phyloP scores from a whole-genome alignment of 1,139 yeast genomes.

The Casaregolazyma lundiana region DNA sequence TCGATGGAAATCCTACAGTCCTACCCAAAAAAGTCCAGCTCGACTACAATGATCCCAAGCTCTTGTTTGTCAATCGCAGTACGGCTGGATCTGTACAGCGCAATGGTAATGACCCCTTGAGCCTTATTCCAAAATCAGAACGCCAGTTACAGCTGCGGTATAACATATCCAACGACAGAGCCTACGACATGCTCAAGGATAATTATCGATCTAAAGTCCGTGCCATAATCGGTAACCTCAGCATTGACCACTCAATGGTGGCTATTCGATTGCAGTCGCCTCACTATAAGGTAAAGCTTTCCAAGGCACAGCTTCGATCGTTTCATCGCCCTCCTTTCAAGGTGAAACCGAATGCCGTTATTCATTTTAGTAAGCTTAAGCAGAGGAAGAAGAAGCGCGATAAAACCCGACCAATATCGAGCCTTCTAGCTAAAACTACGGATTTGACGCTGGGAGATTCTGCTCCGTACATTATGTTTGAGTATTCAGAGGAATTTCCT shows the following conservation, averaged over 20 bases:
- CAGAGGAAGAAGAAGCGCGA: slow-evolving; percentile 86
- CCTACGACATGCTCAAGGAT: slow-evolving; percentile 74
- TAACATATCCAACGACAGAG: slow-evolving; percentile 82
- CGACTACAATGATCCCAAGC: slow-evolving; percentile 83
- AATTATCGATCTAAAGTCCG: slow-evolving; percentile 91
- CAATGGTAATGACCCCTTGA: slow-evolving; percentile 15
- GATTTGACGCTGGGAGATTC: slow-evolving; percentile 85
- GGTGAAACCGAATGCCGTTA: slow-evolving; percentile 71
- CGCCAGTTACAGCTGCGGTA: slow-evolving; percentile 51
- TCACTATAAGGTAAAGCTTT: slow-evolving; percentile 73
- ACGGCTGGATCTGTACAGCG: slow-evolving; percentile 13
- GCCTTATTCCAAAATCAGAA: slow-evolving; percentile 45
- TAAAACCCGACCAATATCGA: slow-evolving; percentile 73
- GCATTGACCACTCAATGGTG: slow-evolving; percentile 87
- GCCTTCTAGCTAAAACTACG: slow-evolving; percentile 62
- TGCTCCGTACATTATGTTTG: slow-evolving; percentile 71
- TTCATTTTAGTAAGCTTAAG: slow-evolving; percentile 72
- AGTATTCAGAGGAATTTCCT: slow-evolving; percentile 89
- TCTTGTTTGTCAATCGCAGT: slow-evolving; percentile 55
- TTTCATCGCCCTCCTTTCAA: slow-evolving; percentile 77
- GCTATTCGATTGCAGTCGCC: slow-evolving; percentile 88
- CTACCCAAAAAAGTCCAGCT: slow-evolving; percentile 45
- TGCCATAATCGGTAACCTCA: slow-evolving; percentile 85
- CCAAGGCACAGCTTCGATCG: slow-evolving; percentile 65
- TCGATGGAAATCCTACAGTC: slow-evolving; percentile 59